phyloP scores from a whole-genome alignment of 2,329 filamentous ascomycete genomes.

The Trichoderma guizhouense region DNA sequence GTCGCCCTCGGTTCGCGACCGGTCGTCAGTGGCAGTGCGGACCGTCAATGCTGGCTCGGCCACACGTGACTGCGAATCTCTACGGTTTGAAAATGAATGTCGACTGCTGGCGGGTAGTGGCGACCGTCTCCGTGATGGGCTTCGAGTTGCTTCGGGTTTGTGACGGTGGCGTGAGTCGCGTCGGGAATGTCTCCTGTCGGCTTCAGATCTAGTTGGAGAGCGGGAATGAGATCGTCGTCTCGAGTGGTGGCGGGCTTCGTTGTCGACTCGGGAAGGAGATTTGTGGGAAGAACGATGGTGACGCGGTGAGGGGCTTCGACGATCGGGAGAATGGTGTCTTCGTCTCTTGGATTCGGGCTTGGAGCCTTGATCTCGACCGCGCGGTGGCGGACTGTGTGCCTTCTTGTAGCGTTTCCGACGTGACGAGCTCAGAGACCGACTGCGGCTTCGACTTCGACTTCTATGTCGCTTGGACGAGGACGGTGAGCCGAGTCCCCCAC shows the following conservation, averaged over 20 bases:
- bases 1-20: slow-evolving; percentile 21
- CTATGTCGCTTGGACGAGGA: slow-evolving; percentile 41
- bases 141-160: slow-evolving; percentile 15
- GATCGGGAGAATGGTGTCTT: slow-evolving; percentile 33
- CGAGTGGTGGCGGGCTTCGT: slow-evolving; percentile 23
- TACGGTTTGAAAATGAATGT: slow-evolving; percentile 10
- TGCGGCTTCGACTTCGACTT: slow-evolving; percentile 40
- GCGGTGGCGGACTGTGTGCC: slow-evolving; percentile 37
- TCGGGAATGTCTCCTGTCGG: slow-evolving; percentile 25
- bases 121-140: slow-evolving; percentile 19
- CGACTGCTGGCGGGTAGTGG: slow-evolving; percentile 4
- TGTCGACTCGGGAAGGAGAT: slow-evolving; percentile 27
- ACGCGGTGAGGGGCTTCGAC: slow-evolving; percentile 31
- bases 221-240: slow-evolving; percentile 26
- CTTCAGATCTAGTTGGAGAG: slow-evolving; percentile 28
- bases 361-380: slow-evolving; percentile 39
- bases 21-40: slow-evolving; percentile 20
- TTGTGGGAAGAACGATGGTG: slow-evolving; percentile 29
- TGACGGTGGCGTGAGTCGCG: slow-evolving; percentile 26
- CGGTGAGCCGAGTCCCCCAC: slow-evolving; percentile 34
- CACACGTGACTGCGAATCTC: slow-evolving; percentile 25
- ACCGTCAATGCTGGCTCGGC: slow-evolving; percentile 22
- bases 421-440: slow-evolving; percentile 36
- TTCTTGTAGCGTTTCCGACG: slow-evolving; percentile 41
- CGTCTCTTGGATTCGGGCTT: slow-evolving; percentile 33